Evolutionary conservation across 1,284 basidiomycete species (phyloP), one percentile per base, ranked within the genome.

Genomic region (Rhodotorula mucilaginosa): DNA sequence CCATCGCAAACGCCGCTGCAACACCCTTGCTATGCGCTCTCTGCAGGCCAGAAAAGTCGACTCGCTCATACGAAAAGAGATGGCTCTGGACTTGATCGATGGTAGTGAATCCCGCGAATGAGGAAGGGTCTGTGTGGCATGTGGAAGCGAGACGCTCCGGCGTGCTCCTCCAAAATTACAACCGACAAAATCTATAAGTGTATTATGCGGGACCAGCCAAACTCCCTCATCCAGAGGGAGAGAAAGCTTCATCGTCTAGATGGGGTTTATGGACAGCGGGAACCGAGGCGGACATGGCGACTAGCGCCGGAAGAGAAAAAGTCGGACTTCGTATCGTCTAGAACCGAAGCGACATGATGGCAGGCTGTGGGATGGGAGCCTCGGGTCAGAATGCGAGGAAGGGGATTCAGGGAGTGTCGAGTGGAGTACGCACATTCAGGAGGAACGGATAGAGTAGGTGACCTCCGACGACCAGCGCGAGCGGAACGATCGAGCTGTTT

Each of bases 381-480:
- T 56, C 4, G 26, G 19, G 23, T 29, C 61, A 6, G 48, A 44
- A 44, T 6, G 29, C 26, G 31, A 3, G 5, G 5, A 21, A 58
- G 5, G 26, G 21, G 18, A 29, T 6, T 1, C 21, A 7, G 21
- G 26, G 44, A 18, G 21, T 1, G 15, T 21, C 15, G 31, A 16
- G 47, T 26, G 23, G 2, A 18, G 34, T 34, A 49, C 65, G 58
- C 46, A 61, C 65, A 16, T 63, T 67, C 39, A 72, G 62, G 1
- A 72, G 16, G 62, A 72, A 72, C 0, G 71, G 71, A 48, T 61
- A 72, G 26, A 72, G 68, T 16, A 72, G 8, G 48, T 72, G 71
- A 3, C 68, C 71, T 5, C 58, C 68, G 23, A 67, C 56, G 19
- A 67, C 67, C 16, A 67, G 47, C 26, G 65, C 48, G 34, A 69